A percentile compares a stretch with the other conserved stretches of the same genome.
Evolutionary conservation across 805 yeast species (phyloP).

Genomic region (Pichia sporocuriosa): DNA sequence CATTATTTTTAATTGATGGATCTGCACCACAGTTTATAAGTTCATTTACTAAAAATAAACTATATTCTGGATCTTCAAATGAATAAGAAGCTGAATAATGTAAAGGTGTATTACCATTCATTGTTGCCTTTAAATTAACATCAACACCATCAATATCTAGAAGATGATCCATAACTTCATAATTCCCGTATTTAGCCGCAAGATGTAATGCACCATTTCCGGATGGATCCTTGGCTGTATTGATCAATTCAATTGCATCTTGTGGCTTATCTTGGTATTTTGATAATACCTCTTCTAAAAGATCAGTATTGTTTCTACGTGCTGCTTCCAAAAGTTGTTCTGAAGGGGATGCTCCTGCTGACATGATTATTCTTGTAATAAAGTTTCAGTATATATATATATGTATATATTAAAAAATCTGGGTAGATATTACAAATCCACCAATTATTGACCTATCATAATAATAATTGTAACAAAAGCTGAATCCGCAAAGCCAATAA

Average conservation of each 20-base stretch:
- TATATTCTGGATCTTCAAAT: conserved; percentile 77
- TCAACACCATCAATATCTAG: conserved; percentile 88
- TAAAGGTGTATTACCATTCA: conserved; percentile 81
- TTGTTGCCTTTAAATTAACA: conserved; percentile 68
- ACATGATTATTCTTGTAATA: neutral
- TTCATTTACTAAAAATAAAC: conserved; percentile 67
- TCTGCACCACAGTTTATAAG: conserved; percentile 90
- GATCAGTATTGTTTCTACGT: conserved; percentile 79
- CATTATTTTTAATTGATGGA: conserved; percentile 52
- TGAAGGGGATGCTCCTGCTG: conserved; percentile 48
- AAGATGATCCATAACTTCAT: conserved; percentile 75
- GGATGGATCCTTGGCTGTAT: conserved; percentile 64
- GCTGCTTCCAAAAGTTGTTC: conserved; percentile 85
- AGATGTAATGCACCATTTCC: conserved; percentile 80
- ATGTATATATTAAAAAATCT: too few species aligned
- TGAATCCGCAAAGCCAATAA: too few species aligned
- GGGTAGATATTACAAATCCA: too few species aligned
- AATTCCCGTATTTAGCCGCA: conserved; percentile 74
- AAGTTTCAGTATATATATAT: too few species aligned
- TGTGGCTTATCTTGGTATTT: conserved; percentile 28
- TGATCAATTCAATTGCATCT: conserved; percentile 46
- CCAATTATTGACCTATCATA: too few species aligned
- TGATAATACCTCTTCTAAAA: conserved; percentile 50
- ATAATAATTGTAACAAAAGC: too few species aligned
- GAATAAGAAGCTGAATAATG: conserved; percentile 80